Percentiles rank a stretch among this genome's conserved stretches.
These are phyloP conservation scores for Xylona heveae DNA, from an alignment of 495 filamentous ascomycete species.

Conservation along the genomic window DNA sequence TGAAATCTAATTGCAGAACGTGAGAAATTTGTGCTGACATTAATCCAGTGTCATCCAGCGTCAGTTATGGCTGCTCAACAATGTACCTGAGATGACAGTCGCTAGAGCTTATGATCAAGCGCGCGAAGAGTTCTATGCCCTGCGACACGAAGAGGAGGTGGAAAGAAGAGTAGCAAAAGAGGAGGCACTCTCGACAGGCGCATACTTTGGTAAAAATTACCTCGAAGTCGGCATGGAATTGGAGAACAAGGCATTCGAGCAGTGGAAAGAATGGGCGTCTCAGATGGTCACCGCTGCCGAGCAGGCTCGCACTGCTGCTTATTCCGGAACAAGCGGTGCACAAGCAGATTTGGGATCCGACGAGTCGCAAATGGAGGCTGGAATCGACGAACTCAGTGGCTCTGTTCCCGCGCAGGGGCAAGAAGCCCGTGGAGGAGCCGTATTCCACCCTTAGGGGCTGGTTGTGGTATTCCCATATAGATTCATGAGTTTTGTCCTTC, in stretches of 20 bases:
- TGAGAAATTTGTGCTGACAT: conserved; percentile 8
- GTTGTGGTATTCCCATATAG: too few species aligned
- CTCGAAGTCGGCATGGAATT: conserved; percentile 61
- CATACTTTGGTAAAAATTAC: conserved; percentile 57
- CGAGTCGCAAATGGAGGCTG: too few species aligned
- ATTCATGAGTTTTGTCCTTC: too few species aligned
- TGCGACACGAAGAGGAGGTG: conserved; percentile 64
- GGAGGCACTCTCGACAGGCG: conserved; percentile 69
- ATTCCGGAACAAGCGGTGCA: conserved; percentile 24
- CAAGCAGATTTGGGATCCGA: conserved; percentile 14
- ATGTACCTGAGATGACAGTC: conserved; percentile 33
- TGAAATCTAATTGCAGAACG: conserved; percentile 1
- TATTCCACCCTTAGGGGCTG: too few species aligned
- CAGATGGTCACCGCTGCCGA: conserved; percentile 23
- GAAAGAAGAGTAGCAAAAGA: conserved; percentile 68
- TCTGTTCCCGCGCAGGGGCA: too few species aligned
- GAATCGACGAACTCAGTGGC: too few species aligned
- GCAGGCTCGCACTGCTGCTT: conserved; percentile 21
- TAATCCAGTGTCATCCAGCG: conserved; percentile 68
- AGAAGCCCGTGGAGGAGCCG: too few species aligned
- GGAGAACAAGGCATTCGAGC: conserved; percentile 55
- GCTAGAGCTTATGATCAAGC: conserved; percentile 66
- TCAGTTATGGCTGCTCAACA: conserved; percentile 63
- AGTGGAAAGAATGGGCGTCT: conserved; percentile 66
- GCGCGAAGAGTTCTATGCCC: conserved; percentile 72